phyloP scores from a whole-genome alignment of 495 filamentous ascomycete genomes.

The Neurospora sp. region DNA sequence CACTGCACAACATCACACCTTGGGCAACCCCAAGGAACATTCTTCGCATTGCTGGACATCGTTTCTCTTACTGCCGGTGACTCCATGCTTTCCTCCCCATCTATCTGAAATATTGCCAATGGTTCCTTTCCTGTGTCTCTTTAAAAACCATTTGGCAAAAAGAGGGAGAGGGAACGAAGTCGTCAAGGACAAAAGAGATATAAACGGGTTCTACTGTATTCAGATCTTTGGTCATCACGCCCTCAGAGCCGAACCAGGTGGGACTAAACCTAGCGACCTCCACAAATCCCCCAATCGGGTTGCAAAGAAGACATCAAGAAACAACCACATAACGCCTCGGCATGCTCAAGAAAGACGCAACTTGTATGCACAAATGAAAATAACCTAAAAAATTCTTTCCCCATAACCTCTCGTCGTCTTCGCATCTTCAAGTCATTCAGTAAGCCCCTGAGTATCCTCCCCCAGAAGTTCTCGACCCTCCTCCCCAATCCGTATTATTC shows the following conservation, averaged over 20 bases:
- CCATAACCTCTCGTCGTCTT: neutral
- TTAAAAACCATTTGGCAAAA: neutral
- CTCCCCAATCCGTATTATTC: neutral
- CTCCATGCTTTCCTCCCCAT: neutral
- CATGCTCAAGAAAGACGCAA: neutral
- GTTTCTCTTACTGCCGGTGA: neutral
- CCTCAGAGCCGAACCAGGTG: neutral
- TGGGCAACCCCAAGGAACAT: neutral
- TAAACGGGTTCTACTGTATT: neutral
- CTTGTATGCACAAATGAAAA: neutral
- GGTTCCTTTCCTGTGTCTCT: too few relatives aligned
- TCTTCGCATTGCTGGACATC: neutral
- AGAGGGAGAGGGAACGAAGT: neutral
- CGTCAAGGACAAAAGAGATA: neutral
- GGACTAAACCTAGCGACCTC: neutral
- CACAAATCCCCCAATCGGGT: too few relatives aligned
- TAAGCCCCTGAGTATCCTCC: constrained; percentile 8
- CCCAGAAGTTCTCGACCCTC: constrained; percentile 3
- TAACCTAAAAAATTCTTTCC: neutral
- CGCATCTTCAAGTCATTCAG: neutral
- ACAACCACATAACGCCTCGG: neutral
- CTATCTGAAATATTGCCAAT: neutral
- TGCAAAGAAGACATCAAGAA: too few relatives aligned
- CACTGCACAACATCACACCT: neutral
- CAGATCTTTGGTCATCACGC: neutral